Evolutionary conservation across 2,329 filamentous ascomycete genomes (phyloP).

Genomic region (Diaporthe sp.): DNA sequence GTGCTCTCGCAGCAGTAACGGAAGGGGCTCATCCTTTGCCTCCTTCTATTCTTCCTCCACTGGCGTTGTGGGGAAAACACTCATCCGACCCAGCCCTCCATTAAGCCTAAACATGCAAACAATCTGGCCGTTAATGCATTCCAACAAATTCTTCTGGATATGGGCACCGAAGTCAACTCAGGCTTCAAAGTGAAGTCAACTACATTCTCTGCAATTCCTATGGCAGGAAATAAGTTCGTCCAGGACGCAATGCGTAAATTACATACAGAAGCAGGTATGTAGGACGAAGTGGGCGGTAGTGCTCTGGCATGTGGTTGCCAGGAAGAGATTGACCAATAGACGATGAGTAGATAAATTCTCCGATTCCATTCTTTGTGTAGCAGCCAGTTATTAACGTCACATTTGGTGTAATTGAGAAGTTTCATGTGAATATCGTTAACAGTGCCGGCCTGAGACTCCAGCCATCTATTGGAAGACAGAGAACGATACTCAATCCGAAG

Average conservation of each 20-base stretch:
- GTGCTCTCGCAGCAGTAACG: neutral
- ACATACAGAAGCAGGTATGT: neutral
- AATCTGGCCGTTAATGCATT: constrained; percentile 13
- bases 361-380: neutral
- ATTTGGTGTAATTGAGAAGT: neutral
- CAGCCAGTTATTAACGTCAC: neutral
- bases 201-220: neutral
- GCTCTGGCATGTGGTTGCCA: neutral
- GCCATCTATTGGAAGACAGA: neutral
- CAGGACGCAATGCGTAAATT: neutral
- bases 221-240: neutral
- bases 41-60: neutral
- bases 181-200: neutral
- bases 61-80: neutral
- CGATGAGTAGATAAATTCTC: no score
- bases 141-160: neutral
- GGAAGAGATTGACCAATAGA: neutral
- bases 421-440: neutral
- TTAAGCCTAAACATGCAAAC: constrained; percentile 22
- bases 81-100: neutral
- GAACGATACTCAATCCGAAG: no score
- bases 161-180: neutral
- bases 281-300: neutral
- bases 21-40: neutral
- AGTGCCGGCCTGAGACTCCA: no score